Conservation (phyloP, 768 basidiomycete species). For the Rhizopogon rudus region DNA sequence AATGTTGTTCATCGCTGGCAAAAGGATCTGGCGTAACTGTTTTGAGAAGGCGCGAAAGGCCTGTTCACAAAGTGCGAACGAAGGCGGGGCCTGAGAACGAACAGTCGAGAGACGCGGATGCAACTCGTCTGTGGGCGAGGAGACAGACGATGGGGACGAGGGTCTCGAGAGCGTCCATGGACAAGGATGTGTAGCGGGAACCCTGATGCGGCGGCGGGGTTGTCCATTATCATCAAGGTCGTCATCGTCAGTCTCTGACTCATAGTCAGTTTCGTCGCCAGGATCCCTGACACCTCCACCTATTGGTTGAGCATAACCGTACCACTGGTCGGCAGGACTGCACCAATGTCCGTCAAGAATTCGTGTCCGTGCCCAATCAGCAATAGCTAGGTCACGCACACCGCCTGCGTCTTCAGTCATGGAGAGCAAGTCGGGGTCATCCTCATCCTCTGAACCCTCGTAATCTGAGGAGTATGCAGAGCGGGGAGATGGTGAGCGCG, state of each 20-base stretch:
- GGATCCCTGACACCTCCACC: constrained; percentile 24
- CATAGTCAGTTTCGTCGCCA: constrained; percentile 21
- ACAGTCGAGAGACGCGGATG: constrained; percentile 50
- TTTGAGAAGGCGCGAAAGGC: constrained; percentile 54
- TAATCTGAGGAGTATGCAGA: constrained; percentile 28
- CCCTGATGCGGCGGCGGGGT: constrained; percentile 14
- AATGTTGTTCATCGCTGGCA: constrained; percentile 65
- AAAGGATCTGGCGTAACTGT: constrained; percentile 54
- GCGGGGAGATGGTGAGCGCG: constrained; percentile 25
- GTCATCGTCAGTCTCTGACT: constrained; percentile 22
- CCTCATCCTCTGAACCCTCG: constrained; percentile 36
- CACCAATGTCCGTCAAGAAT: constrained; percentile 77
- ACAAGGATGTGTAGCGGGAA: constrained; percentile 45
- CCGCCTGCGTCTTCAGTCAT: constrained; percentile 43
- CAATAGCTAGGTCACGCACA: constrained; percentile 51
- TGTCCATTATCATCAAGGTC: constrained; percentile 15
- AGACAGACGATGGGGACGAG: constrained; percentile 13
- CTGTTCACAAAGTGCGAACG: constrained; percentile 59
- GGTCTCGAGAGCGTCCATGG: constrained; percentile 48
- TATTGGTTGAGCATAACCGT: constrained; percentile 38
- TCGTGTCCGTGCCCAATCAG: constrained; percentile 66
- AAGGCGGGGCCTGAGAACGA: constrained; percentile 52
- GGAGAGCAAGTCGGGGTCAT: constrained; percentile 38
- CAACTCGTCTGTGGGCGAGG: constrained; percentile 14
- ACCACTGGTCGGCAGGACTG: constrained; percentile 70